Percentiles rank a stretch among this genome's conserved stretches.
These are phyloP conservation scores for Trypanosoma cruzi DNA, from an alignment of 208 protist genomes.

Conservation along the genomic window DNA sequence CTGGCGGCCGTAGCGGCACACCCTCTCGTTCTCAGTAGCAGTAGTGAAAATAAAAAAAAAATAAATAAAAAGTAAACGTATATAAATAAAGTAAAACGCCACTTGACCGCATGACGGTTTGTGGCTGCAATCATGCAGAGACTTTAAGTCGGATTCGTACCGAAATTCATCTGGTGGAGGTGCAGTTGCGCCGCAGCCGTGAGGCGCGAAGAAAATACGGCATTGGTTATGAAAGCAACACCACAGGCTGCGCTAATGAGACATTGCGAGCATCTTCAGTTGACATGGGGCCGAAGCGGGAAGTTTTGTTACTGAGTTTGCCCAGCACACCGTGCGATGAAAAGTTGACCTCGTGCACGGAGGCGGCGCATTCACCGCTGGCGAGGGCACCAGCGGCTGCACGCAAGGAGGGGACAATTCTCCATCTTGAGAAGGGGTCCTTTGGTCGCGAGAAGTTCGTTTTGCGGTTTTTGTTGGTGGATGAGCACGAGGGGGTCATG, in stretches of 20 bases:
- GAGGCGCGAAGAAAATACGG: slow-evolving; percentile 15
- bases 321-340: neutral
- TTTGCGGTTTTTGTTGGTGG: slow-evolving; percentile 57
- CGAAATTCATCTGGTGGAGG: slow-evolving; percentile 34
- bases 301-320: neutral
- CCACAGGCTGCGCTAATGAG: neutral
- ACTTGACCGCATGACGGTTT: slow-evolving; percentile 14
- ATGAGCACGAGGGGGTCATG: slow-evolving; percentile 40
- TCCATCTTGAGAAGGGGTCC: slow-evolving; percentile 28
- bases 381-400: neutral
- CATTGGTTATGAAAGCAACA: neutral
- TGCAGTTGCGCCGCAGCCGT: slow-evolving; percentile 36
- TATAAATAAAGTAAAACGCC: neutral
- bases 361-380: neutral
- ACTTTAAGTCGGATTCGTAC: slow-evolving; percentile 24
- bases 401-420: slow-evolving; percentile 46
- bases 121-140: slow-evolving; percentile 5
- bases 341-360: neutral
- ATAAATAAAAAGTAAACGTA: neutral
- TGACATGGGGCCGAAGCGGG: neutral
- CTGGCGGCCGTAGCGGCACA: neutral
- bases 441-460: slow-evolving; percentile 34
- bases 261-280: neutral
- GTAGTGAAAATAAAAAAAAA: too few relatives aligned
- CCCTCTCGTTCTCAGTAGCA: neutral